phyloP scores from a whole-genome alignment of 2,329 filamentous ascomycete species.

The Xylariaceae sp. region DNA sequence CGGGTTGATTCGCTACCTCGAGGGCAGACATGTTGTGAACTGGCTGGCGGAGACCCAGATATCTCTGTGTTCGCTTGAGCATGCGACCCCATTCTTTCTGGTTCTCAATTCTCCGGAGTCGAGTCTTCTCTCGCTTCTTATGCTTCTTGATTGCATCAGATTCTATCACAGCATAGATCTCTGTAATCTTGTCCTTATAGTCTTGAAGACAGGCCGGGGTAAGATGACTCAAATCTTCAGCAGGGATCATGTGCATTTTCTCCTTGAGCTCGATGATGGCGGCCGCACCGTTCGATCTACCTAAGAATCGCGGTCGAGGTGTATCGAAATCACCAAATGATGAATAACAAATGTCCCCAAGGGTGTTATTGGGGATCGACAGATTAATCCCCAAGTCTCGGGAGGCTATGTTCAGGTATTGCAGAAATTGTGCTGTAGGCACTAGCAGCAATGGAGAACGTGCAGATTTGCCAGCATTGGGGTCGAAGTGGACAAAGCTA shows the following conservation, averaged over 20 bases:
- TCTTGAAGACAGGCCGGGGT: slow-evolving; percentile 37
- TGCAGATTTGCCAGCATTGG: slow-evolving; percentile 34
- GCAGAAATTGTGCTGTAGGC: slow-evolving; percentile 59
- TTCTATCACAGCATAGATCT: slow-evolving; percentile 46
- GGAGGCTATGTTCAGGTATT: slow-evolving; percentile 64
- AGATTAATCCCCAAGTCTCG: slow-evolving; percentile 50
- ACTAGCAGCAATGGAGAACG: slow-evolving; percentile 62
- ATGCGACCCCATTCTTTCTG: slow-evolving; percentile 51
- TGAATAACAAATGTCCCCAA: slow-evolving; percentile 54
- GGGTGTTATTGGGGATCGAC: slow-evolving; percentile 51
- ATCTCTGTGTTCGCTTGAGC: slow-evolving; percentile 62
- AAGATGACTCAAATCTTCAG: slow-evolving; percentile 35
- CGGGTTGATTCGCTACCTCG: too few species aligned
- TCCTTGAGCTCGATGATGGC: slow-evolving; percentile 29
- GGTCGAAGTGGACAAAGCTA: slow-evolving; percentile 39
- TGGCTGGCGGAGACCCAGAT: slow-evolving; percentile 60
- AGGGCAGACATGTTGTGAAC: slow-evolving; percentile 9
- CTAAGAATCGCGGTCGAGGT: slow-evolving; percentile 65
- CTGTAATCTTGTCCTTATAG: slow-evolving; percentile 53
- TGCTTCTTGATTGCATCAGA: slow-evolving; percentile 35
- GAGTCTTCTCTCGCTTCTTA: slow-evolving; percentile 42
- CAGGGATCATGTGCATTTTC: slow-evolving; percentile 35
- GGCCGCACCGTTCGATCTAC: slow-evolving; percentile 46
- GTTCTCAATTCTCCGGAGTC: slow-evolving; percentile 43
- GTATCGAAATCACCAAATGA: slow-evolving; percentile 58